Evolutionary conservation across 148 eudicot genomes (phyloP), one percentile per base, ranked within the genome.

Genomic region (Fagopyrum esculentum): DNA sequence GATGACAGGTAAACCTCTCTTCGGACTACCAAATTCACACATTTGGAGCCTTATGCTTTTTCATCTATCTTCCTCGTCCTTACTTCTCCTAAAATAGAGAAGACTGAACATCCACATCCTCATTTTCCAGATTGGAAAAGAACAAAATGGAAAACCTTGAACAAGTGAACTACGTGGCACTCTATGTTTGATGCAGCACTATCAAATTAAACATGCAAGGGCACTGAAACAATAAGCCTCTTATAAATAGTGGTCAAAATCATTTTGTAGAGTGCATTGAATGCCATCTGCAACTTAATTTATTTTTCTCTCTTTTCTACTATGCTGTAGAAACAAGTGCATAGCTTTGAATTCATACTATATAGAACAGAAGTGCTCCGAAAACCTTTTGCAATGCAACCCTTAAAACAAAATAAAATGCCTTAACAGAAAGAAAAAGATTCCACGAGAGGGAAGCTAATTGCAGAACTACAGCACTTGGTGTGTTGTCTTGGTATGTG

Each of bases 341-440:
- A 63, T 35, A 43, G 71, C 45, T 66, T 66, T 66, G 46, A 66
- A 63, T 66, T 66, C 15, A 66, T 66, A 40, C 17, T 66, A 15
- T 19, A 16, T 9, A 66, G 15, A 43, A 66, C 45, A 66, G 6
- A 66, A 40, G 71, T 29, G 6, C 4, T 12, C 9, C 5, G 6
- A 66, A 66, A 35, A 66, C 17, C 10, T 30, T 9, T 40, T 64
- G 11, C 1, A 12, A n/a, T 2, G 26, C 6, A 64, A 64, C 69
- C 45, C 45, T 3, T 30, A 64, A 66, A 43, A 46, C 17, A 66
- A 66, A 66, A 66, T 9, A 35, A 40, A 66, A 66, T 66, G 71
- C 6, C 47, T 15, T 6, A 66, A 66, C 71, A 63, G 13, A 29
- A 63, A 29, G 45, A 63, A 35, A 35, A 5, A 59, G 26, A 35